A percentile compares a stretch with the other conserved stretches of the same genome.
Evolutionary conservation across 2,329 filamentous ascomycete genomes (phyloP).

Genomic region (Apiospora kogelbergensis): DNA sequence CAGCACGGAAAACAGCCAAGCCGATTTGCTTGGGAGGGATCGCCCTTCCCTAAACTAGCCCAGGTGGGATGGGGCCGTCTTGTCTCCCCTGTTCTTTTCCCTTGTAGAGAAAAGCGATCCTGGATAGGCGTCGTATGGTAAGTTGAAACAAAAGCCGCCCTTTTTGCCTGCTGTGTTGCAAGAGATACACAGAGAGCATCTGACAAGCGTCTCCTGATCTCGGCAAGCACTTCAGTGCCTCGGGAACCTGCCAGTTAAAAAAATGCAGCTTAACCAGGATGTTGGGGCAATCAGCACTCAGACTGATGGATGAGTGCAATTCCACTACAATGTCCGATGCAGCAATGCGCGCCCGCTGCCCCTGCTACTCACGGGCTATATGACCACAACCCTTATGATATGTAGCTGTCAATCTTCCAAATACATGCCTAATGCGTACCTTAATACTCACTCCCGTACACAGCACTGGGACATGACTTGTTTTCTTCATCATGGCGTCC

Average conservation of each 20-base stretch:
- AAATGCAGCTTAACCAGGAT: not conserved
- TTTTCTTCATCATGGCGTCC: not conserved
- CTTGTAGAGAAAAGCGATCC: not conserved
- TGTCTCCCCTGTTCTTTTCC: not conserved
- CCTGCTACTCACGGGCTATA: not conserved
- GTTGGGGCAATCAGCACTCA: not conserved
- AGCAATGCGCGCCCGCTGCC: not conserved
- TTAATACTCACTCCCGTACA: not conserved
- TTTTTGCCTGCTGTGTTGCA: not conserved
- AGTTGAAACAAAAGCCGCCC: not conserved
- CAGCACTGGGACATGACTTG: not conserved
- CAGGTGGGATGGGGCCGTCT: not conserved
- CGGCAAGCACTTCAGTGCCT: not conserved
- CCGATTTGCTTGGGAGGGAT: conserved; percentile 2
- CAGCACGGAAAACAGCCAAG: not conserved
- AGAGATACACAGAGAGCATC: not conserved
- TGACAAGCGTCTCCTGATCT: not conserved
- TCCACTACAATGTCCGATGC: not conserved
- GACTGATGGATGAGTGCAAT: not conserved
- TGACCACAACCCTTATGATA: not conserved
- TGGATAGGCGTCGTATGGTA: not conserved
- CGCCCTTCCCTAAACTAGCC: conserved; percentile 5
- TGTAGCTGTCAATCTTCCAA: not conserved
- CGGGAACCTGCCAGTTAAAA: not conserved
- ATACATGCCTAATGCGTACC: not conserved